phyloP scores from a whole-genome alignment of 2,329 filamentous ascomycete species.

The Aspergillus sp. region DNA sequence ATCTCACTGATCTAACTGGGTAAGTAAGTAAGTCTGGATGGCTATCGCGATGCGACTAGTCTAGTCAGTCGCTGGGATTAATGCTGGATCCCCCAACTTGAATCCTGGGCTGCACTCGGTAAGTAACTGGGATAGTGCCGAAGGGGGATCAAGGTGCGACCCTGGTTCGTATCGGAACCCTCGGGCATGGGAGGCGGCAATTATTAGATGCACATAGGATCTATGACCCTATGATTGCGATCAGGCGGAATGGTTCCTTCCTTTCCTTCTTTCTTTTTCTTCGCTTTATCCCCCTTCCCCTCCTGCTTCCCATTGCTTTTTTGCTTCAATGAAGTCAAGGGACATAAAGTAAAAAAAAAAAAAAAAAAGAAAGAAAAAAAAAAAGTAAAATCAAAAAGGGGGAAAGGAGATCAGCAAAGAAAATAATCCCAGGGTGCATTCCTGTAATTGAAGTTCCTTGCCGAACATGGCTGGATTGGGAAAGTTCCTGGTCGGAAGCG shows the following conservation, averaged over 20 bases:
- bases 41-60: neutral
- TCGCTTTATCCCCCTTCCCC: neutral
- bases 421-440: neutral
- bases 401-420: neutral
- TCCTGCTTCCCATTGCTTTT: neutral
- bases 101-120: constrained; percentile 3
- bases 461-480: constrained; percentile 2
- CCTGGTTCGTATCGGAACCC: constrained; percentile 14
- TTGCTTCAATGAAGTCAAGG: neutral
- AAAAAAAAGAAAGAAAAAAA: neutral
- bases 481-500: constrained; percentile 1
- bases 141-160: constrained; percentile 8
- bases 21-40: neutral
- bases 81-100: constrained; percentile 6
- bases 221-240: constrained; percentile 7
- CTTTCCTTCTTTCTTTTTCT: neutral
- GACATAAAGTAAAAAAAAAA: no score
- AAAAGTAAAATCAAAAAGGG: neutral
- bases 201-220: constrained; percentile 7
- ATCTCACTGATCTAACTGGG: neutral
- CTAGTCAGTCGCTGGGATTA: neutral
- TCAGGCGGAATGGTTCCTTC: constrained; percentile 2
- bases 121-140: constrained; percentile 13
- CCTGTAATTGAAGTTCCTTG: constrained; percentile 5
- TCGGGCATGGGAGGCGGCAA: constrained; percentile 17